Evolutionary conservation across 345 rosid species (phyloP).

Genomic region (Hibiscus syriacus): DNA sequence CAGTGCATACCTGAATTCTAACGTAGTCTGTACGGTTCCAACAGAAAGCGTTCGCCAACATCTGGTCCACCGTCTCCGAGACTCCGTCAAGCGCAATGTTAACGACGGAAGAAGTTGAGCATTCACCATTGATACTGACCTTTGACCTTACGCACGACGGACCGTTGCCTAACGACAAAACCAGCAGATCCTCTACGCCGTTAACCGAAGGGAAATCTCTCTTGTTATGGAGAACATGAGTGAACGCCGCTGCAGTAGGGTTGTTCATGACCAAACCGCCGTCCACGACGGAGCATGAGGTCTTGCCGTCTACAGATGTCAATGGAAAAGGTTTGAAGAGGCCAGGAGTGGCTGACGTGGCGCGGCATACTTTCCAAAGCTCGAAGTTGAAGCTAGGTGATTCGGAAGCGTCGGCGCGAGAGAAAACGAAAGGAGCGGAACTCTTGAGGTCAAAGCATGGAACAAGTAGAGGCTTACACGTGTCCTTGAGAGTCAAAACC

Average conservation of each 20-base stretch:
- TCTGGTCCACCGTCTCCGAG: conserved; percentile 89
- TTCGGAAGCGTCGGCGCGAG: conserved; percentile 92
- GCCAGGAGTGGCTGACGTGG: conserved; percentile 84
- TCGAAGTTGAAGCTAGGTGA: conserved; percentile 86
- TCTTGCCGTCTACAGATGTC: conserved; percentile 73
- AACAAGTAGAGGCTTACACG: conserved; percentile 87
- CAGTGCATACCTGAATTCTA: conserved; percentile 67
- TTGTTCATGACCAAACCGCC: conserved; percentile 98
- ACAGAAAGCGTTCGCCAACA: conserved; percentile 89
- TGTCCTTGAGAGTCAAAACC: conserved; percentile 68
- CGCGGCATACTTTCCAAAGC: conserved; percentile 87
- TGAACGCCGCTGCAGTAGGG: conserved; percentile 84
- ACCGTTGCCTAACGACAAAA: conserved; percentile 84
- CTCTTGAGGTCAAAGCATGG: conserved; percentile 93
- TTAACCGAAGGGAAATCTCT: conserved; percentile 81
- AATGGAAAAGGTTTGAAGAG: conserved; percentile 67
- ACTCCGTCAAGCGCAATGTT: conserved; percentile 79
- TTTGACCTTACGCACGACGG: conserved; percentile 28
- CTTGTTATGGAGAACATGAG: conserved; percentile 96
- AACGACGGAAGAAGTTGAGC: conserved; percentile 67
- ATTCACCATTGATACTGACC: conserved; percentile 43
- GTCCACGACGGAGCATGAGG: conserved; percentile 71
- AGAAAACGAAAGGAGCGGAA: conserved; percentile 95
- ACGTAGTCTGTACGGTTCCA: conserved; percentile 92
- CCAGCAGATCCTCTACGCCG: conserved; percentile 81